Conservation (phyloP, 768 basidiomycete species). For the Russula ochroleuca region DNA sequence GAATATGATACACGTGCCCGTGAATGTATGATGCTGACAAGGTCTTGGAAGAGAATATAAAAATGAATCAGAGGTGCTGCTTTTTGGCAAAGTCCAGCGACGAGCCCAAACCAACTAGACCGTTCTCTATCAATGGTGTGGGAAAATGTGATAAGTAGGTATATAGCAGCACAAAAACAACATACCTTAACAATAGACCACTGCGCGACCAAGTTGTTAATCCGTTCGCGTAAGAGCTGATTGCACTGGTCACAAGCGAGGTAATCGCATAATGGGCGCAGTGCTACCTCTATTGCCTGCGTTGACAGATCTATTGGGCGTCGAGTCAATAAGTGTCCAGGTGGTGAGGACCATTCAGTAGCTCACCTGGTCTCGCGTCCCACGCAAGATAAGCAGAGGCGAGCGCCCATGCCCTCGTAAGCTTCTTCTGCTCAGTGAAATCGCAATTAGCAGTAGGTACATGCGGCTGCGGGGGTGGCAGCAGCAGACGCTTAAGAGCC, state of each 20-base stretch:
- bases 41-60: neutral
- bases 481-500: constrained; percentile 72
- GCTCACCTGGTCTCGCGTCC: constrained; percentile 74
- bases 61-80: neutral
- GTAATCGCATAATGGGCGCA: constrained; percentile 65
- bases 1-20: neutral
- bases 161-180: neutral
- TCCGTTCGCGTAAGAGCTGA: constrained; percentile 55
- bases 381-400: constrained; percentile 80
- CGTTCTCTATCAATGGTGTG: constrained; percentile 10
- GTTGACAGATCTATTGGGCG: constrained; percentile 60
- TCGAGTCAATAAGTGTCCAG: neutral
- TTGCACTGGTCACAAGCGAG: constrained; percentile 68
- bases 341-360: neutral
- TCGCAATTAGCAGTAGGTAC: constrained; percentile 66
- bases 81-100: neutral
- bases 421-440: constrained; percentile 70
- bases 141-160: neutral
- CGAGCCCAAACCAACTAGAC: constrained; percentile 1
- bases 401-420: constrained; percentile 77
- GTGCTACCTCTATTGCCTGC: constrained; percentile 64
- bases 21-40: constrained; percentile 2
- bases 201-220: constrained; percentile 63
- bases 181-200: constrained; percentile 78
- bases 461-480: constrained; percentile 72